Evolutionary conservation across 2,329 filamentous ascomycete species (phyloP).

Genomic region (Xylaria sp.): DNA sequence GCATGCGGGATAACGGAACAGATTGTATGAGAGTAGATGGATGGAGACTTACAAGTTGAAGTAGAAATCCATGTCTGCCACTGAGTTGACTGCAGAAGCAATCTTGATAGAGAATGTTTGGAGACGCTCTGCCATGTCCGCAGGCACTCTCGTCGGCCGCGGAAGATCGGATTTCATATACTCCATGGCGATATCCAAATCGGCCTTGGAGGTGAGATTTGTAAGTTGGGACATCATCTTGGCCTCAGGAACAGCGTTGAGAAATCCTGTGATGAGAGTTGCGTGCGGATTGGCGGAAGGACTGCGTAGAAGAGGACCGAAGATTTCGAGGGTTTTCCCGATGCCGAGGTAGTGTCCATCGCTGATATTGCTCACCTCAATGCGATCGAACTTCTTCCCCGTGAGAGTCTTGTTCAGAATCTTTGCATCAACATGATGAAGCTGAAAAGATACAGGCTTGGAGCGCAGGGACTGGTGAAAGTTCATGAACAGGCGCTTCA

Average conservation of each 20-base stretch:
- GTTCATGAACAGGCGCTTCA: not conserved
- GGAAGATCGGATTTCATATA: not conserved
- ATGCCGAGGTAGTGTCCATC: conserved; percentile 8
- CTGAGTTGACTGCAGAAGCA: not conserved
- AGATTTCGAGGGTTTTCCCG: conserved; percentile 4
- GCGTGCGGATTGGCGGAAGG: not conserved
- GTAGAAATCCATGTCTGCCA: conserved; percentile 19
- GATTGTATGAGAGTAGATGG: not conserved
- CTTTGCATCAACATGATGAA: conserved; percentile 1
- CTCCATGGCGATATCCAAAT: not conserved
- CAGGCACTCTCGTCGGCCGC: not conserved
- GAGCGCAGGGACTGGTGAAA: not conserved
- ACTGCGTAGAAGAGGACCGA: not conserved
- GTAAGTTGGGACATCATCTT: not conserved
- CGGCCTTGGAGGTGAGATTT: not conserved
- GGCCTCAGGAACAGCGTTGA: conserved; percentile 8
- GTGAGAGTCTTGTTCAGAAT: not conserved
- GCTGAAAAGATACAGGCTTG: not conserved
- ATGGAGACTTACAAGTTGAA: conserved; percentile 19
- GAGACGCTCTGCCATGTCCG: not conserved
- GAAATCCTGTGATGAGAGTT: conserved; percentile 14
- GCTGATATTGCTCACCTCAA: conserved; percentile 14
- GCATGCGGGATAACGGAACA: not conserved
- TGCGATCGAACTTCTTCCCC: conserved; percentile 1
- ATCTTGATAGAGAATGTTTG: not conserved